Base-by-base conservation (phyloP, 1,284 basidiomycete species). In the Austropuccinia psidii region DNA sequence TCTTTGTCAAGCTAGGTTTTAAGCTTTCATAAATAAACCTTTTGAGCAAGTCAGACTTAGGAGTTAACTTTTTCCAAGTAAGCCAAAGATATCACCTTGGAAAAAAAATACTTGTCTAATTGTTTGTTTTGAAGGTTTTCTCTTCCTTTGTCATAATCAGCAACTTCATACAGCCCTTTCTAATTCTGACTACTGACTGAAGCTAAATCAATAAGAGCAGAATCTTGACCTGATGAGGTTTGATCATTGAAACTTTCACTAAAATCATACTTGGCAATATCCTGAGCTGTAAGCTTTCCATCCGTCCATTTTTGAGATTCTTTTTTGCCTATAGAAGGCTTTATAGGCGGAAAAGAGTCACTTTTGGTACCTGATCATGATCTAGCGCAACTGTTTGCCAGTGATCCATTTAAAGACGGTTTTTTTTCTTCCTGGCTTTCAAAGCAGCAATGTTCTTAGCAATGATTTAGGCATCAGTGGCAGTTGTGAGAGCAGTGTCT, bases 231-330 rank as follows among this genome's bases (percentile, higher is more conserved):
- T 81, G 76, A 81, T 75, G 0, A 81, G 80, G 19, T 80, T 80
- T 24, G 74, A n/a, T n/a, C n/a, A n/a, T n/a, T 68, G 37, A 79
- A 83, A n/a, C n/a, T n/a, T 49, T 79, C 78, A 6, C 83, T 84
- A 74, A 90, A 98, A 81, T 98, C 93, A 55, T 98, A 85, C 43
- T 88, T 87, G 0, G 88, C 90, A 88, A 96, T 94, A 76, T 96
- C 93, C 24, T 85, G 84, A 76, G 91, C 89, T 1, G 86, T 88
- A 1, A 86, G 86, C 76, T 88, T 85, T 75, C 78, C 78, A 57
- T 93, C 87, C 21, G 89, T 92, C 95, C 95, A 98, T 82, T 92
- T 96, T 52, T 95, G 88, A 81, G 90, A 90, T 24, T 85, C 80
- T 82, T 98, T 98, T 5, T 86, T 80, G 76, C 85, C 88, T 47